These are phyloP conservation scores for Eudorina sp. DNA, from an alignment of 139 green algal genomes.

Conservation along the genomic window DNA sequence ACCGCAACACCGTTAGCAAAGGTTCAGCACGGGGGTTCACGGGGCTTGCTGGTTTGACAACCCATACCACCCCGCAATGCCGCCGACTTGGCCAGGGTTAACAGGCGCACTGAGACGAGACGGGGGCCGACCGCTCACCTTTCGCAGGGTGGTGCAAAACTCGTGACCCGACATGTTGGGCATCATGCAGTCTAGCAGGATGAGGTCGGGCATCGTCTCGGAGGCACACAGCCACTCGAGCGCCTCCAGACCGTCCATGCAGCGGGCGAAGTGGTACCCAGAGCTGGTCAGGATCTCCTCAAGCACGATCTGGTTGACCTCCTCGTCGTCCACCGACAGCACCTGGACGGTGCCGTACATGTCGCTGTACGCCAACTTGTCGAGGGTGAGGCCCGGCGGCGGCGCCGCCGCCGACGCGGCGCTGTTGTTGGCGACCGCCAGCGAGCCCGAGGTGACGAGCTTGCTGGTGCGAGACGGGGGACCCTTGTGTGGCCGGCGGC, in stretches of 20 bases:
- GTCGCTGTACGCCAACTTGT: constrained; percentile 57
- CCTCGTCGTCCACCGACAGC: constrained; percentile 63
- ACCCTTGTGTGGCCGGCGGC: not conserved
- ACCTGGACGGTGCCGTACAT: constrained; percentile 57
- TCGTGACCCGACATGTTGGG: constrained; percentile 68
- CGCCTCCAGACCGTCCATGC: constrained; percentile 61
- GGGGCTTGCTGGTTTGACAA: not conserved
- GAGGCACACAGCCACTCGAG: constrained; percentile 49
- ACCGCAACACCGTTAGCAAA: too few relatives aligned
- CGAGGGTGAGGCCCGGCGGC: constrained; percentile 51
- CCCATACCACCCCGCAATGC: not conserved
- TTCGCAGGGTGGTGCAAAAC: constrained; percentile 62
- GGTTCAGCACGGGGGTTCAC: not conserved
- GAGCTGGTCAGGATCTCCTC: constrained; percentile 61
- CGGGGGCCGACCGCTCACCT: not conserved
- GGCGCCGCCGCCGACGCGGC: not conserved
- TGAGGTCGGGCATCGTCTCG: constrained; percentile 68
- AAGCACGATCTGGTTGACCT: constrained; percentile 65
- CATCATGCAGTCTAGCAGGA: constrained; percentile 78
- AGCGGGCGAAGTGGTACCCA: constrained; percentile 55
- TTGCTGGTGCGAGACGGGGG: not conserved
- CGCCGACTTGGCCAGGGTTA: not conserved
- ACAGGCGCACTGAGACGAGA: not conserved
- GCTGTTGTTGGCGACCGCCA: not conserved
- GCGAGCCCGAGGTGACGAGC: not conserved